Evolutionary conservation across 768 basidiomycete species (phyloP), one percentile per base, ranked within the genome.

Genomic region (Leucosporidium scottii): DNA sequence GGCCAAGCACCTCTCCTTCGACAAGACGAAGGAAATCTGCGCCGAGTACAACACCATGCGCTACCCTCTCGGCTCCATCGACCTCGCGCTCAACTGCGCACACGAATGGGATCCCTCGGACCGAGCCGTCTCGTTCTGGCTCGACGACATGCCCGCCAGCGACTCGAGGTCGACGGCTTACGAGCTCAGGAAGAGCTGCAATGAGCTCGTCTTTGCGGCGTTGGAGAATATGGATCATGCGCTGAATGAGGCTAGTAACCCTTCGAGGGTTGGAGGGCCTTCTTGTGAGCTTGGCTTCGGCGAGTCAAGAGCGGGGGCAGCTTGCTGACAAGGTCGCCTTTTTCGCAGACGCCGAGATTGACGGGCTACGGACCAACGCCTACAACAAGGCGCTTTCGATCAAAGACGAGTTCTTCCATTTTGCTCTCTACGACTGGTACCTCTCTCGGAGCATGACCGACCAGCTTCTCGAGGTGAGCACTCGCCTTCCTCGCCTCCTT

Each of bases 391-490:
- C 91, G 1, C 87, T 97, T 65, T 81, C 85, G 9, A 87, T 87
- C 73, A 84, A 88, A 39, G 96, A 98, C 77, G 87, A 92, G 74
- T 85, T 93, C 80, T 97, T 98, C 80, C 93, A 98, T 78, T 91
- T 88, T 39, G 87, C 86, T 23, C 77, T 99, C 66, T 99, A 99
- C 75, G 91, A 96, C 74, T 98, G 96, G 96, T 81, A 93, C 59
- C 88, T 96, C 54, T 80, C 81, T 34, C 85, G 85, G 39, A 85
- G 86, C 7, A 81, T 91, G 72, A 88, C 90, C 28, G 91, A 97
- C 75, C 89, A 92, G 75, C 80, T 99, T 23, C 81, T 98, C 49
- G 92, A 93, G 83, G 94, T 93, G 67, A 53, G 85, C 73, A 17
- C 34, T 34, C 48, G 48, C 25, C 49, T 61, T 50, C 59, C 57